Percentiles rank a stretch among this genome's conserved stretches.
These are phyloP conservation scores for Xylariaceae sp. DNA, from an alignment of 2,329 filamentous ascomycete genomes.

Conservation along the genomic window DNA sequence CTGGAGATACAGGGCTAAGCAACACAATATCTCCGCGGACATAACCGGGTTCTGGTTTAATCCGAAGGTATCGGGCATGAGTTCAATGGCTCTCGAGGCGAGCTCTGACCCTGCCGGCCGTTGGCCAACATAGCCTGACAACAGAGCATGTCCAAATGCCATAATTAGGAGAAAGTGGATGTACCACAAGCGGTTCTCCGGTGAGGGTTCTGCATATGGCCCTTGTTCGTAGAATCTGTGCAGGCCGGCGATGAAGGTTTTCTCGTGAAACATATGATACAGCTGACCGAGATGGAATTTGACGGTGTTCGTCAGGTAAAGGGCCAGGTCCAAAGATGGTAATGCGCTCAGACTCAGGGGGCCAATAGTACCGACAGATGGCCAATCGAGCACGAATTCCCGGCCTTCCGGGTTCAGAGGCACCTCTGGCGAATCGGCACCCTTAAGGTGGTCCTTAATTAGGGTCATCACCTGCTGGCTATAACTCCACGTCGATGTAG, in stretches of 20 bases:
- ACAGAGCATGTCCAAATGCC: constrained; percentile 5
- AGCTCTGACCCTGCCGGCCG: constrained; percentile 5
- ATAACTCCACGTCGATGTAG: constrained; percentile 8
- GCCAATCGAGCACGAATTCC: constrained; percentile 4
- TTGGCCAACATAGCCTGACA: constrained; percentile 2
- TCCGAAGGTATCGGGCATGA: constrained; percentile 6
- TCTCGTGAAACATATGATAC: constrained; percentile 7
- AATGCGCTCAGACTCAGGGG: constrained; percentile 1
- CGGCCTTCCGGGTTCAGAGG: constrained; percentile 3
- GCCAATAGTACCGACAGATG: neutral
- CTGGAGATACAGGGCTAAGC: constrained; percentile 7
- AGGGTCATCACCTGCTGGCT: constrained; percentile 3
- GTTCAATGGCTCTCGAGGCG: constrained; percentile 6
- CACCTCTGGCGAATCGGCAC: neutral
- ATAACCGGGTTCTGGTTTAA: constrained; percentile 2
- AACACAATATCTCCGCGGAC: constrained; percentile 6
- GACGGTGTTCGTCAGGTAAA: constrained; percentile 6
- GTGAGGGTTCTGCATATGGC: constrained; percentile 2
- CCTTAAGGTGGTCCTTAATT: constrained; percentile 4
- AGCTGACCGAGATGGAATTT: constrained; percentile 5
- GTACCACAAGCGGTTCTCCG: constrained; percentile 3
- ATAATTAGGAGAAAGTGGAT: constrained; percentile 5
- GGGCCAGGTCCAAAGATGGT: constrained; percentile 1
- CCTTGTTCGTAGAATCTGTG: constrained; percentile 1
- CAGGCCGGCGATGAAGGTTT: neutral